Evolutionary conservation across 441 rosid genomes (phyloP).

Genomic region (Rhodomyrtus psidioides): DNA sequence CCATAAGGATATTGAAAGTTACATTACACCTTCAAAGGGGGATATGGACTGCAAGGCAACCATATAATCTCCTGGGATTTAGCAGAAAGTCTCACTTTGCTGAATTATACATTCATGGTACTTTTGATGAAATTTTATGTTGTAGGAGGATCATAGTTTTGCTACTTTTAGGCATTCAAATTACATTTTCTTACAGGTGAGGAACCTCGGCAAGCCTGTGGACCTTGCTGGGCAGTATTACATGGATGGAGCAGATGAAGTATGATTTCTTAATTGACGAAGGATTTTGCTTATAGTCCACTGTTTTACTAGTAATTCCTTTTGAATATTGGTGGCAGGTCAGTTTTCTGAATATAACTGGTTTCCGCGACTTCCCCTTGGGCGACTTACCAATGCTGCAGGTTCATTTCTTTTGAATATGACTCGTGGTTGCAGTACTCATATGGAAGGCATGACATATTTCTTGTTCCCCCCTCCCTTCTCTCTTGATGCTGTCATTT

Average conservation of each 20-base stretch:
- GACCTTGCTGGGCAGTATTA: slow-evolving; percentile 89
- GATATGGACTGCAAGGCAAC: not conserved
- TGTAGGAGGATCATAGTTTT: not conserved
- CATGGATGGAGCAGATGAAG: slow-evolving; percentile 96
- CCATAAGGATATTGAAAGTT: not conserved
- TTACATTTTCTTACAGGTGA: slow-evolving; percentile 42
- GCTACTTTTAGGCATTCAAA: not conserved
- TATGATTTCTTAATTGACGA: slow-evolving; percentile 14
- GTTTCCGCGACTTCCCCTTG: slow-evolving; percentile 89
- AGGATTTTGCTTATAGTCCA: not conserved
- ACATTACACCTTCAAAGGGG: not conserved
- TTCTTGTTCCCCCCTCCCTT: not conserved
- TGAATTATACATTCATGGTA: not conserved
- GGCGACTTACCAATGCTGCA: slow-evolving; percentile 97
- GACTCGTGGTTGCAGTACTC: not conserved
- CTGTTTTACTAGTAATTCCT: not conserved
- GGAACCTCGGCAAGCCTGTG: slow-evolving; percentile 99
- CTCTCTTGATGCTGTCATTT: not conserved
- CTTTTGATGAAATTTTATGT: not conserved
- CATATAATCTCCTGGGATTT: not conserved
- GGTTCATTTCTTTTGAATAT: slow-evolving; percentile 33
- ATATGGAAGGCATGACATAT: not conserved
- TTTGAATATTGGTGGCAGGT: slow-evolving; percentile 43
- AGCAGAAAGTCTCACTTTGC: not conserved
- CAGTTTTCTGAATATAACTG: slow-evolving; percentile 87